A percentile compares a stretch with the other conserved stretches of the same genome.
Evolutionary conservation across 1,139 yeast genomes (phyloP).

Genomic region (Magnusiomyces fungicola): DNA sequence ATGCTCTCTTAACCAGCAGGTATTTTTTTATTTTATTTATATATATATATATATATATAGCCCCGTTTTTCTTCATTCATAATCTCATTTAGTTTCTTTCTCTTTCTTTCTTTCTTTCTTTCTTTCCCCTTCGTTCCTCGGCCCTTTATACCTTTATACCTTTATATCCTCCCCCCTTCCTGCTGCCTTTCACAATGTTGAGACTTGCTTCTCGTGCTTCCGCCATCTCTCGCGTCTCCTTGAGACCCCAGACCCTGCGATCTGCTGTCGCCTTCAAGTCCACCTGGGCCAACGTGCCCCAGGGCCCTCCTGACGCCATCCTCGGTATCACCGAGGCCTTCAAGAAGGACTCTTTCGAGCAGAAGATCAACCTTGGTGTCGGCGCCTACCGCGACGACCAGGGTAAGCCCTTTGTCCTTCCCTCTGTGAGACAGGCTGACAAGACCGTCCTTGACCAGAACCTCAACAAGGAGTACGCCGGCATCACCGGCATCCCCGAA

Average conservation of each 20-base stretch:
- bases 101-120: no score
- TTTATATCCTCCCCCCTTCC: no score
- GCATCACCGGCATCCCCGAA: slow-evolving; percentile 72
- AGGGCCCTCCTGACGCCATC: slow-evolving; percentile 64
- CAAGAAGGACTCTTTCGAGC: slow-evolving; percentile 35
- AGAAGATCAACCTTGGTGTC: slow-evolving; percentile 85
- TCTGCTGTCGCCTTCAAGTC: slow-evolving; percentile 18
- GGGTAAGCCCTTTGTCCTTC: slow-evolving; percentile 93
- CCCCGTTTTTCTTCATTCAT: no score
- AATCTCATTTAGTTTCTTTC: no score
- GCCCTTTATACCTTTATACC: no score
- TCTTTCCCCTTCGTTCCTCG: no score
- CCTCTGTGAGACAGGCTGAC: slow-evolving; percentile 66
- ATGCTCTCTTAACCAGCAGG: no score
- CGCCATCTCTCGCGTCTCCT: not conserved
- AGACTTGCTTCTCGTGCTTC: slow-evolving; percentile 14
- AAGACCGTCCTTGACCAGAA: slow-evolving; percentile 28
- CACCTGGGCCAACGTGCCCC: slow-evolving; percentile 37
- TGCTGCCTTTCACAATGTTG: no score
- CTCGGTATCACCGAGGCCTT: slow-evolving; percentile 58
- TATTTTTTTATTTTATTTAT: no score
- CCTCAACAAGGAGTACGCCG: slow-evolving; percentile 86
- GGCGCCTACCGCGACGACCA: slow-evolving; percentile 93
- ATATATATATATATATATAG: no score
- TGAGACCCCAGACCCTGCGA: slow-evolving; percentile 6